phyloP scores from a whole-genome alignment of 192 early-diverging fungal species.

The Gaertneriomyces sp. region DNA sequence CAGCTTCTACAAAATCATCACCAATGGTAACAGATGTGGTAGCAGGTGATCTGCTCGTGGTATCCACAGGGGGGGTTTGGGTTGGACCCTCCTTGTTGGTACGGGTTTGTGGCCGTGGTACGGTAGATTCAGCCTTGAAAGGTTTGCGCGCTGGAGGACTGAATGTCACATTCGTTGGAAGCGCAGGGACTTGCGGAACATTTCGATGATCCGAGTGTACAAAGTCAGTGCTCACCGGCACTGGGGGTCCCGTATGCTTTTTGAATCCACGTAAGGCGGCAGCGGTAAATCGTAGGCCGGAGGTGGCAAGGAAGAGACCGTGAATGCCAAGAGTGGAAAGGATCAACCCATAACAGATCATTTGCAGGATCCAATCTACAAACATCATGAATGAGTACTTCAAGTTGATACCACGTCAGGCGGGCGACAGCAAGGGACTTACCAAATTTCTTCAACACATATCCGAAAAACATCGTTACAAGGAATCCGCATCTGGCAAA shows the following conservation, averaged over 20 bases:
- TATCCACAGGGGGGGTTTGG: no score
- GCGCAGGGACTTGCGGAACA: no score
- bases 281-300: conserved; percentile 11
- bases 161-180: no score
- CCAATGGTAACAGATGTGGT: no score
- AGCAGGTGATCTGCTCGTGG: no score
- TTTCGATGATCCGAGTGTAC: no score
- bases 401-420: no score
- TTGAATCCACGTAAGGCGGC: conserved; percentile 4
- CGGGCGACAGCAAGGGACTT: neutral
- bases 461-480: conserved; percentile 7
- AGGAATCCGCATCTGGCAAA: conserved; percentile 11
- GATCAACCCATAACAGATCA: neutral
- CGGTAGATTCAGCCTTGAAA: no score
- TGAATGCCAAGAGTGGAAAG: conserved; percentile 16
- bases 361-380: conserved; percentile 17
- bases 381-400: neutral
- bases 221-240: conserved; percentile 4
- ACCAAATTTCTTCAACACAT: conserved; percentile 6
- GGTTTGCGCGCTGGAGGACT: no score
- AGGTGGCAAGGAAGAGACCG: conserved; percentile 2
- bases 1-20: no score
- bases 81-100: no score
- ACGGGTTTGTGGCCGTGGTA: no score
- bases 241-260: neutral